These are phyloP conservation scores for Chaetomidium leptoderma DNA, from an alignment of 495 filamentous ascomycete species.

Conservation along the genomic window DNA sequence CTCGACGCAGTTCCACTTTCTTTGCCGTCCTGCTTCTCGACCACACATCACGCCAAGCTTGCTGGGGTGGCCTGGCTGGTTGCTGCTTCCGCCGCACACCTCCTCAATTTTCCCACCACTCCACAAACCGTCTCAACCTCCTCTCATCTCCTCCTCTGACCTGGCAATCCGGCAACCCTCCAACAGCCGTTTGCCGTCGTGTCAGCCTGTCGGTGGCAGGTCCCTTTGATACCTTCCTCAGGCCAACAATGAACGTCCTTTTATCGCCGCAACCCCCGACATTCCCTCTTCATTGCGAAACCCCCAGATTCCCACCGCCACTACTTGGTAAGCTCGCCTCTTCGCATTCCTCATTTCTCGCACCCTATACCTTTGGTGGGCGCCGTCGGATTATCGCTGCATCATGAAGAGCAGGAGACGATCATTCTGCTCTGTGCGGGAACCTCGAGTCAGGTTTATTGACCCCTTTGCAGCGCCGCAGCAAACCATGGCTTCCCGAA, in stretches of 20 bases:
- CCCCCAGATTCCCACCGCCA: conserved; percentile 64
- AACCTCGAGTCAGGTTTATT: conserved; percentile 21
- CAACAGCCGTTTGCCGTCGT: conserved; percentile 6
- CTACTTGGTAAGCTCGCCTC: conserved; percentile 58
- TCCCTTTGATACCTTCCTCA: background rate
- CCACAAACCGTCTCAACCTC: conserved; percentile 20
- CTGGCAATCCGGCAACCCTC: conserved; percentile 10
- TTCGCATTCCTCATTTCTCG: conserved; percentile 12
- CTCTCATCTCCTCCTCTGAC: conserved; percentile 9
- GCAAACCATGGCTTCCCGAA: conserved; percentile 55
- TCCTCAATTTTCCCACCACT: conserved; percentile 36
- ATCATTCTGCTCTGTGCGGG: background rate
- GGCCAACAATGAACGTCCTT: conserved; percentile 47
- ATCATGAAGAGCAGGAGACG: conserved; percentile 9
- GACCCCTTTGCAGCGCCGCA: conserved; percentile 48
- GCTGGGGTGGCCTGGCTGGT: conserved; percentile 26
- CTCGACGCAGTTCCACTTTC: conserved; percentile 3
- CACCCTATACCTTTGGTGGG: background rate
- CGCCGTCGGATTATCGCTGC: background rate
- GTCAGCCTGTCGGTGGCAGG: conserved; percentile 9
- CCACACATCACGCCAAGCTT: conserved; percentile 24
- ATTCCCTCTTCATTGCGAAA: conserved; percentile 73
- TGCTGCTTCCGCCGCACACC: conserved; percentile 32
- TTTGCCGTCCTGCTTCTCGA: background rate
- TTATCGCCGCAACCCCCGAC: conserved; percentile 57